Evolutionary conservation across 176 grass and related monocot genomes (phyloP).

Genomic region (Aegilops sharonensis): DNA sequence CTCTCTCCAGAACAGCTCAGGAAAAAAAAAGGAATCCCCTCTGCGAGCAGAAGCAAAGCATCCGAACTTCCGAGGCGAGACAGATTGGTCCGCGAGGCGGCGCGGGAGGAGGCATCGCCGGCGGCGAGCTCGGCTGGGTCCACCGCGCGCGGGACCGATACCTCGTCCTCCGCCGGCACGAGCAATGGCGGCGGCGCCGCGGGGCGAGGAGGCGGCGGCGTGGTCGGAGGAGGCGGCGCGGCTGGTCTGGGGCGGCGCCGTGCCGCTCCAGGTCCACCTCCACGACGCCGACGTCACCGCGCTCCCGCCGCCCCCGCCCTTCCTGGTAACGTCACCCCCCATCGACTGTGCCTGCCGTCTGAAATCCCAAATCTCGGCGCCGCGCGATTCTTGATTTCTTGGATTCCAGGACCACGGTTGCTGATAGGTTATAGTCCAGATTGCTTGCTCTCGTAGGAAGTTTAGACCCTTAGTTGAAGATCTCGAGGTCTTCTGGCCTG

Average conservation of each 20-base stretch:
- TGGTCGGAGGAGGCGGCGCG: constrained; percentile 68
- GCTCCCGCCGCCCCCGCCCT: constrained; percentile 74
- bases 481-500: not conserved
- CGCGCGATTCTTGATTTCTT: not conserved
- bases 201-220: constrained; percentile 30
- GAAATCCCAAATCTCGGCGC: not conserved
- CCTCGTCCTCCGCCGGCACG: not conserved
- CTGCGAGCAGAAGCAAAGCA: not conserved
- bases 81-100: not conserved
- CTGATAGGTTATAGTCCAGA: not conserved
- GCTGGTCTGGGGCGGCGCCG: constrained; percentile 71
- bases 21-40: not conserved
- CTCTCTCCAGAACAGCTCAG: not conserved
- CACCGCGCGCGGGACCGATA: not conserved
- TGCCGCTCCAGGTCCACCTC: constrained; percentile 95
- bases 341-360: not conserved
- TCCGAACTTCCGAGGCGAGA: not conserved
- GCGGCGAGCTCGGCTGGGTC: not conserved
- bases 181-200: constrained; percentile 27
- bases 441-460: not conserved
- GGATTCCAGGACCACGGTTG: not conserved
- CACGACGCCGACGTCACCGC: constrained; percentile 95
- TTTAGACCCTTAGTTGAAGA: not conserved
- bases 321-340: constrained; percentile 41
- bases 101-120: not conserved